Evolutionary conservation across 129 eudicot species (phyloP).

Genomic region (Smallanthus sonchifolius): DNA sequence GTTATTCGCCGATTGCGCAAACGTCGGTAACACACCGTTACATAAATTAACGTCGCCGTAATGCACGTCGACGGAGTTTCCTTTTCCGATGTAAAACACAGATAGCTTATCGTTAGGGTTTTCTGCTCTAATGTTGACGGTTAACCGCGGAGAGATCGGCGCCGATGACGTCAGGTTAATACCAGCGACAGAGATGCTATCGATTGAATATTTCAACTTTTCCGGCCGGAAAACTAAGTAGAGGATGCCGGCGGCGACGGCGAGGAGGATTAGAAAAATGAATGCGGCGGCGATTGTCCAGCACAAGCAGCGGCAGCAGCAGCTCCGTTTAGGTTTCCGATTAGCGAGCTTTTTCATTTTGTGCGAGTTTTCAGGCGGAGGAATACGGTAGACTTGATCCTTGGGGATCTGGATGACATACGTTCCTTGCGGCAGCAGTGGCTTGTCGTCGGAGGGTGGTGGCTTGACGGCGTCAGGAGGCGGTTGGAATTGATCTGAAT

Average conservation of each 20-base stretch:
- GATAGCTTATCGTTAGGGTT: slow-evolving; percentile 68
- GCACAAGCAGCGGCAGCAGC: slow-evolving; percentile 55
- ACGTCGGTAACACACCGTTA: slow-evolving; percentile 56
- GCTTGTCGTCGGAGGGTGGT: slow-evolving; percentile 26
- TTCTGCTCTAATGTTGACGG: slow-evolving; percentile 40
- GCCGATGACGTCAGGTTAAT: slow-evolving; percentile 49
- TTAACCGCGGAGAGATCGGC: slow-evolving; percentile 46
- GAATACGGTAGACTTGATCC: slow-evolving; percentile 68
- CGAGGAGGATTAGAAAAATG: slow-evolving; percentile 41
- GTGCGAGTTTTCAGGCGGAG: slow-evolving; percentile 69
- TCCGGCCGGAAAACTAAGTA: slow-evolving; percentile 67
- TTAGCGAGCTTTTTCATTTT: slow-evolving; percentile 23
- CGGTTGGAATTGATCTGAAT: neutral
- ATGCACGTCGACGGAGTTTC: slow-evolving; percentile 43
- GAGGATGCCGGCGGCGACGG: slow-evolving; percentile 40
- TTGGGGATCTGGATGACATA: slow-evolving; percentile 77
- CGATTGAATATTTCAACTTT: slow-evolving; percentile 49
- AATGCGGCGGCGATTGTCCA: slow-evolving; percentile 33
- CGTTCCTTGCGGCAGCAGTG: slow-evolving; percentile 49
- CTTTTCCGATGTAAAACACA: slow-evolving; percentile 39
- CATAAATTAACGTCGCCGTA: slow-evolving; percentile 42
- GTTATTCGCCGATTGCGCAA: slow-evolving; percentile 55
- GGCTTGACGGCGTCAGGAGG: neutral
- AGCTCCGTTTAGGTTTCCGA: slow-evolving; percentile 33
- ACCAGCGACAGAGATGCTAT: slow-evolving; percentile 36